Evolutionary conservation across 352 stramenopile species (phyloP), one percentile per base, ranked within the genome.

Genomic region (Phytophthora boehmeriae): DNA sequence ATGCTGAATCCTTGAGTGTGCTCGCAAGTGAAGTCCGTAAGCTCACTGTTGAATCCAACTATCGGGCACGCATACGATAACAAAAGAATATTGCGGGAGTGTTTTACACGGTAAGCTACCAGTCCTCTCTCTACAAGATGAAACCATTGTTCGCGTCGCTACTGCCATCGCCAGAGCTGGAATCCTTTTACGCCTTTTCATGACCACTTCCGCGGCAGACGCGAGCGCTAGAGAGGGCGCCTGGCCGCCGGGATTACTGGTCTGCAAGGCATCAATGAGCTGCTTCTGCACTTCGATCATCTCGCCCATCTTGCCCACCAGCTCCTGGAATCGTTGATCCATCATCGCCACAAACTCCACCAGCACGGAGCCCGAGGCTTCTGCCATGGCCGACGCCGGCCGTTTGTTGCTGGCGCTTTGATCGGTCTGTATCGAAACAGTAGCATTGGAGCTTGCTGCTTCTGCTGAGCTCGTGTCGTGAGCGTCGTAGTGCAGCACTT

Each of bases 281-380:
- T 87, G 68, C 36, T 82, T 83, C 63, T 93, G 84, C 28, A 82
- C 78, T 34, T 90, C 81, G 38, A 91, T 80, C 71, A 93, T 85
- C 36, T 91, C 76, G 43, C 76, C 67, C 78, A 93, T 86, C 59
- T 89, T 92, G 51, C 73, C 56, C 27, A 84, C 68, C n/a, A 93
- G 67, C 49, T 93, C 84, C 50, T 89, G 80, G 53, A 89, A 89
- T 10, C 82, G 78, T 41, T 77, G 78, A 43, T 93, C 78, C 71
- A 91, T 85, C 32, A 90, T 55, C 45, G 73, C 62, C 30, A 90
- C 71, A 48, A 88, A 85, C 54, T 85, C 71, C 50, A 86, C 65
- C 30, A 86, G 43, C 43, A 84, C 48, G 35, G 62, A 63, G 46
- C 54, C 73, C n/a, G 78, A 70, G 34, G 30, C 16, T 30, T 63